phyloP scores from a whole-genome alignment of 2,329 filamentous ascomycete species.

The Fusarium globosum region DNA sequence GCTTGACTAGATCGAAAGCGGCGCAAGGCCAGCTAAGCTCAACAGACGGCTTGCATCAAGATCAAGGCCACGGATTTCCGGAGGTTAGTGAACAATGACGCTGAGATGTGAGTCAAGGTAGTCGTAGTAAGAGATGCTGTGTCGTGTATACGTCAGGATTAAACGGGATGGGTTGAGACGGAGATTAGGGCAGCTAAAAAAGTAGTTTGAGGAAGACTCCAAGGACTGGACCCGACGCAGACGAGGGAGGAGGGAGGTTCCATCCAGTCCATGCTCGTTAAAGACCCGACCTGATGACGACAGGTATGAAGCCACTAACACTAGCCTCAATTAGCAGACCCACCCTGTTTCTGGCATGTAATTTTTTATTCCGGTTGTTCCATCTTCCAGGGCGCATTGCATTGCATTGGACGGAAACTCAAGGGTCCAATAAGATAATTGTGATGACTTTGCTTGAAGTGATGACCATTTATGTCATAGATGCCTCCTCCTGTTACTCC shows the following conservation, averaged over 20 bases:
- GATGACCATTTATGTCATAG: background rate
- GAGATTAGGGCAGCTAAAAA: slow-evolving; percentile 22
- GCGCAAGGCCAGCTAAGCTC: slow-evolving; percentile 37
- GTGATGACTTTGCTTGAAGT: background rate
- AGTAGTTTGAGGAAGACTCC: slow-evolving; percentile 17
- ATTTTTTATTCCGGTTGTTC: background rate
- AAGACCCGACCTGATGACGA: slow-evolving; percentile 38
- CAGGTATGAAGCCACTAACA: slow-evolving; percentile 42
- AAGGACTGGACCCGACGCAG: background rate
- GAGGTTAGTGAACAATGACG: slow-evolving; percentile 5
- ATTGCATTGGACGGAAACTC: background rate
- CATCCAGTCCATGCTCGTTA: slow-evolving; percentile 28
- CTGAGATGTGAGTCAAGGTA: slow-evolving; percentile 23
- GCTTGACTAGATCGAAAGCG: slow-evolving; percentile 34
- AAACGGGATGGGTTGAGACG: slow-evolving; percentile 18
- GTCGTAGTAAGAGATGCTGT: slow-evolving; percentile 12
- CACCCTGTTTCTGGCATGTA: slow-evolving; percentile 5
- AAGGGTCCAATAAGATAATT: slow-evolving; percentile 18
- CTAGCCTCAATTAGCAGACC: slow-evolving; percentile 27
- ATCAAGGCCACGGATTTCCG: slow-evolving; percentile 31
- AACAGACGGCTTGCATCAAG: slow-evolving; percentile 37
- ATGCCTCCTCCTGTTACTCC: background rate
- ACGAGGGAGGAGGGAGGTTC: slow-evolving; percentile 18
- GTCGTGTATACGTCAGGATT: slow-evolving; percentile 11
- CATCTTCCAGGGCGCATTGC: background rate